phyloP scores from a whole-genome alignment of 306 rosid genomes.

The Abrus precatorius region DNA sequence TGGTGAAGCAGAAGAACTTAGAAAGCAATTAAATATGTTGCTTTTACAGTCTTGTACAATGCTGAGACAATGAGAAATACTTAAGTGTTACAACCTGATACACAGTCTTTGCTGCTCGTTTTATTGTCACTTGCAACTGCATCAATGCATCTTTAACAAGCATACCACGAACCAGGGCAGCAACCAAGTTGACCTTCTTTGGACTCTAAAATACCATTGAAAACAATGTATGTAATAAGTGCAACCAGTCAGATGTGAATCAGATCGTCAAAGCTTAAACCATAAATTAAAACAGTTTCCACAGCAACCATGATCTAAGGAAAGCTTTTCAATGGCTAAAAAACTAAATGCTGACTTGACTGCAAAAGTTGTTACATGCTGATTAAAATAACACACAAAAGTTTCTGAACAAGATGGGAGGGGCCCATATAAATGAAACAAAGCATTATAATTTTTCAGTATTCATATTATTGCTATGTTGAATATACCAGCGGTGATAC shows the following conservation, averaged over 20 bases:
- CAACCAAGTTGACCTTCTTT: constrained; percentile 95
- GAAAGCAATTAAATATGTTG: constrained; percentile 16
- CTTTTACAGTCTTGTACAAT: constrained; percentile 23
- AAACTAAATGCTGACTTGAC: constrained; percentile 10
- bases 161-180: constrained; percentile 96
- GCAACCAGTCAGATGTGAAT: constrained; percentile 24
- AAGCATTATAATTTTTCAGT: constrained; percentile 3
- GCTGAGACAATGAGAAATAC: constrained; percentile 22
- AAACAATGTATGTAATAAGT: not conserved
- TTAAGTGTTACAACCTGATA: constrained; percentile 69
- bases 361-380: constrained; percentile 8
- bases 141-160: constrained; percentile 96
- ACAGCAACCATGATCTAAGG: constrained; percentile 29
- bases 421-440: constrained; percentile 6
- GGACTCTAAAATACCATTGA: constrained; percentile 72
- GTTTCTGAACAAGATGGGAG: not conserved
- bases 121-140: constrained; percentile 87
- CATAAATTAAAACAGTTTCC: constrained; percentile 20
- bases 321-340: constrained; percentile 19
- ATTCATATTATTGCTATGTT: not conserved
- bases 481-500: constrained; percentile 22
- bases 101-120: constrained; percentile 94
- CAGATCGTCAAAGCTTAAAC: constrained; percentile 4
- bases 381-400: constrained; percentile 5
- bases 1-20: constrained; percentile 1